Evolutionary conservation across 441 rosid genomes (phyloP).

Genomic region (Gossypium trilobum): DNA sequence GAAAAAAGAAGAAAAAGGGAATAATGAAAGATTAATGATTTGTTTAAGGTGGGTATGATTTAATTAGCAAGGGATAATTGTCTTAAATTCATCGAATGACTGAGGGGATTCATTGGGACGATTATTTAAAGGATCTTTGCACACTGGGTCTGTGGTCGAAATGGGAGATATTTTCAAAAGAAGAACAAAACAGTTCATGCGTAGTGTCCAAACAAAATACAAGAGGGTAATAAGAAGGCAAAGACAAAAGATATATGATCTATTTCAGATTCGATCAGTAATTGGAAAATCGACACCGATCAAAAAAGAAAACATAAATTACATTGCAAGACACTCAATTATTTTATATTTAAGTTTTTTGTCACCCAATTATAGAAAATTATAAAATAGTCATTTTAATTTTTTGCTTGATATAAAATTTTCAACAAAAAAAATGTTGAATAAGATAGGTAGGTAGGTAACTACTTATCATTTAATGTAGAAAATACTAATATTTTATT

Average conservation of each 20-base stretch:
- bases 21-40: not conserved
- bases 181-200: not conserved
- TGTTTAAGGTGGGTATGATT: not conserved
- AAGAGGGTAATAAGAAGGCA: no score
- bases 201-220: not conserved
- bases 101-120: not conserved
- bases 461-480: no score
- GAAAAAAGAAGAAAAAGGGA: not conserved
- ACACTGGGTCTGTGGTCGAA: not conserved
- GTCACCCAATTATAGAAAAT: no score
- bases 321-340: no score
- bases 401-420: no score
- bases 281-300: constrained; percentile 1
- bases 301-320: not conserved
- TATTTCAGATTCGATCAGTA: not conserved
- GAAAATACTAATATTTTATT: no score
- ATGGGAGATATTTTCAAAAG: not conserved
- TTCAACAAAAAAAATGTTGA: no score
- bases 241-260: not conserved
- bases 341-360: no score
- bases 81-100: not conserved
- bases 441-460: no score
- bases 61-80: not conserved
- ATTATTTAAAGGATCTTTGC: not conserved
- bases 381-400: no score